Evolutionary conservation across 768 basidiomycete genomes (phyloP).

Genomic region (Aureoboletus auriporus): DNA sequence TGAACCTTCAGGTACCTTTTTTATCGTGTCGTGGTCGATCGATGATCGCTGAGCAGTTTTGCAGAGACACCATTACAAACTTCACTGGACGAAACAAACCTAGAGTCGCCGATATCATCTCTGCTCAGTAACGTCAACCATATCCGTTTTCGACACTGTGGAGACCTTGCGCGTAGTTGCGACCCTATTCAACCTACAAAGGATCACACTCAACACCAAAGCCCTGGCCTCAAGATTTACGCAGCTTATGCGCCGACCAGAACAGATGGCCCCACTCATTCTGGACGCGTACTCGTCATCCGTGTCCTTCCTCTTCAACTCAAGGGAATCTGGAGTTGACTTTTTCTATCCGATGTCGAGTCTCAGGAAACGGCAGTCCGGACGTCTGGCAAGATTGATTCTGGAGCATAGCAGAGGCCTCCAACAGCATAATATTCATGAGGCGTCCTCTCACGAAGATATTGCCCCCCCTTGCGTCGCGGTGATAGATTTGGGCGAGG

Average conservation of each 20-base stretch:
- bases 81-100: too few species aligned
- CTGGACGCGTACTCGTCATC: slow-evolving; percentile 3
- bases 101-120: too few species aligned
- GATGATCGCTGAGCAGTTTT: too few species aligned
- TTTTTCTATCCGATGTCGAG: slow-evolving; percentile 6
- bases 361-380: slow-evolving; percentile 6
- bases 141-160: too few species aligned
- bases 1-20: too few species aligned
- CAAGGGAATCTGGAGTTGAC: background rate
- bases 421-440: background rate
- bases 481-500: slow-evolving; percentile 4
- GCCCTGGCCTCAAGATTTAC: slow-evolving; percentile 1
- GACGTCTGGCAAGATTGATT: slow-evolving; percentile 5
- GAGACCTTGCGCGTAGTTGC: too few species aligned
- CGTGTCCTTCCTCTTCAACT: background rate
- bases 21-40: too few species aligned
- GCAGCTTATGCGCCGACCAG: background rate
- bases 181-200: too few species aligned
- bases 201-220: background rate
- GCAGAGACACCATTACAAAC: too few species aligned
- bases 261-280: background rate
- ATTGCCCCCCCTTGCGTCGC: background rate
- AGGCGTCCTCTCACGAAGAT: background rate
- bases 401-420: background rate
- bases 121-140: too few species aligned